Evolutionary conservation across 2,329 filamentous ascomycete species (phyloP).

Genomic region (Claviceps monticola): DNA sequence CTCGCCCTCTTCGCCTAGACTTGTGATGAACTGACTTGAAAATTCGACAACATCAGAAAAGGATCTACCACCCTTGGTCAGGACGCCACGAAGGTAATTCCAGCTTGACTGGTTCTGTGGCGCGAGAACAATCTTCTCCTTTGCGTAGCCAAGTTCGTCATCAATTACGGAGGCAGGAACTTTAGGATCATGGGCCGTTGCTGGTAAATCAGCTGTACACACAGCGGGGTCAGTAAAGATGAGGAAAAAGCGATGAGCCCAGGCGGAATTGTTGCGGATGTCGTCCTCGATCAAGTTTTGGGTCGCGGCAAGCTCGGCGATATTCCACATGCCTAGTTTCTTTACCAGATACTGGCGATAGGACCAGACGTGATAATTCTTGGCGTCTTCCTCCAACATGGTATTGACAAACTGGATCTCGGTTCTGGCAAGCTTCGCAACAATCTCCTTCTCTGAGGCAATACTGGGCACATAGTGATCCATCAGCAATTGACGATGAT

Average conservation of each 20-base stretch:
- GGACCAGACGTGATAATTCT: constrained; percentile 98
- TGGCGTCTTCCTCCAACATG: constrained; percentile 77
- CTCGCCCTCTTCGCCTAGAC: constrained; percentile 32
- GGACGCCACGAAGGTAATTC: constrained; percentile 75
- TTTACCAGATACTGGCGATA: constrained; percentile 65
- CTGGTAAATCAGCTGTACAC: constrained; percentile 31
- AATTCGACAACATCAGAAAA: constrained; percentile 34
- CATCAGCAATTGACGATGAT: constrained; percentile 53
- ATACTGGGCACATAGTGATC: constrained; percentile 45
- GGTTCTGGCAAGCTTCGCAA: constrained; percentile 43
- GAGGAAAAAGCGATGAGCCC: constrained; percentile 95
- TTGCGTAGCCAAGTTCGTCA: constrained; percentile 61
- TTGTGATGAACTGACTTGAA: constrained; percentile 35
- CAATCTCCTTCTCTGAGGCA: constrained; percentile 41
- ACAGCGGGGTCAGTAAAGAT: constrained; percentile 53
- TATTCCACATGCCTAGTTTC: constrained; percentile 55
- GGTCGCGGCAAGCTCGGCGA: constrained; percentile 56
- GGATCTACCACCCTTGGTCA: constrained; percentile 49
- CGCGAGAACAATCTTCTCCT: constrained; percentile 59
- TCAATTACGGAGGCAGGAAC: constrained; percentile 52
- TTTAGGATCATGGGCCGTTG: constrained; percentile 38
- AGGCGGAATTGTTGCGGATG: constrained; percentile 90
- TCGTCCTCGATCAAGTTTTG: constrained; percentile 64
- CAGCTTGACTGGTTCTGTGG: constrained; percentile 92
- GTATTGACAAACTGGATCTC: constrained; percentile 63